phyloP scores from a whole-genome alignment of 352 stramenopile genomes.

The Phytopythium cucurbitacearum region DNA sequence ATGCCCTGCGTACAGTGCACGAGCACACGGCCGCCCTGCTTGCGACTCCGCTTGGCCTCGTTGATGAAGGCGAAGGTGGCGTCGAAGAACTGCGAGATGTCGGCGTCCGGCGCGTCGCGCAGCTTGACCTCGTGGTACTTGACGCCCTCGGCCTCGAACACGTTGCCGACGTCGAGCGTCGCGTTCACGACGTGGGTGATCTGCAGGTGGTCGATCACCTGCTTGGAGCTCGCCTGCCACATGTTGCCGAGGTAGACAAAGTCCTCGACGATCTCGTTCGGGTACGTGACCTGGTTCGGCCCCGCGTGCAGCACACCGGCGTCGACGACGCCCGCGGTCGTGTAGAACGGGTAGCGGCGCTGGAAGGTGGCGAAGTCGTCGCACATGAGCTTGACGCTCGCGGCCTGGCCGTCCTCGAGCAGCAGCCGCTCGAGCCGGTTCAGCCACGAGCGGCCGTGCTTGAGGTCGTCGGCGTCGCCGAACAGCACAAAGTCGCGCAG shows the following conservation, averaged over 20 bases:
- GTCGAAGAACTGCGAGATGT: slow-evolving; percentile 48
- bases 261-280: slow-evolving; percentile 61
- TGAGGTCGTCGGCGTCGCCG: slow-evolving; percentile 22
- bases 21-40: slow-evolving; percentile 37
- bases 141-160: slow-evolving; percentile 39
- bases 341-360: slow-evolving; percentile 67
- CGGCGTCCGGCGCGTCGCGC: slow-evolving; percentile 30
- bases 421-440: slow-evolving; percentile 35
- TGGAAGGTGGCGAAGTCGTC: slow-evolving; percentile 40
- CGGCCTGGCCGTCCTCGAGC: slow-evolving; percentile 35
- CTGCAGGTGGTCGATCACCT: slow-evolving; percentile 49
- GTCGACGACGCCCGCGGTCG: slow-evolving; percentile 16
- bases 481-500: slow-evolving; percentile 57
- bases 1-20: slow-evolving; percentile 76
- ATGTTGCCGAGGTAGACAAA: slow-evolving; percentile 75
- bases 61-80: slow-evolving; percentile 43
- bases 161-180: slow-evolving; percentile 49
- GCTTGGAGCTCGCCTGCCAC: slow-evolving; percentile 56
- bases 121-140: slow-evolving; percentile 64
- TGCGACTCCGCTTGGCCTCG: slow-evolving; percentile 12
- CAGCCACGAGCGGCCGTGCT: slow-evolving; percentile 29
- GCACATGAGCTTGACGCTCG: slow-evolving; percentile 36
- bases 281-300: slow-evolving; percentile 45
- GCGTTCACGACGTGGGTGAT: slow-evolving; percentile 78
- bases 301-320: slow-evolving; percentile 23